Evolutionary conservation across 768 basidiomycete species (phyloP).

Genomic region (Filobasidium floriforme): DNA sequence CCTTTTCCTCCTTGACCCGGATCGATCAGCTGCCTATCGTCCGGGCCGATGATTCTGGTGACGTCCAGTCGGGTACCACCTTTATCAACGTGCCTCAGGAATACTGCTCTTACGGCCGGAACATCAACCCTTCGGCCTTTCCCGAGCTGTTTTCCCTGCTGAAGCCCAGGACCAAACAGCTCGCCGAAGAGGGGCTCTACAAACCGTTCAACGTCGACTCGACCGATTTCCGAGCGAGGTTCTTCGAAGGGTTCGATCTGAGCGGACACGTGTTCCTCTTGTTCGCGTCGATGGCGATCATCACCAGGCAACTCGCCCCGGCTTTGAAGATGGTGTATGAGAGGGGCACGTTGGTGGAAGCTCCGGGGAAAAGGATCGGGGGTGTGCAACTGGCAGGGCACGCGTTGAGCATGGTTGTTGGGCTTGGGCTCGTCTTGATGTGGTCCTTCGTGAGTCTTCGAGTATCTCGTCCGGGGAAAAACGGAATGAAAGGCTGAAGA

Average conservation of each 20-base stretch:
- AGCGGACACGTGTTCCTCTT: conserved; percentile 90
- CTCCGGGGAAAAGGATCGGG: neutral
- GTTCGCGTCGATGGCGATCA: conserved; percentile 67
- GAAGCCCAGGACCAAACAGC: conserved; percentile 49
- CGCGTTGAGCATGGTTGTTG: conserved; percentile 9
- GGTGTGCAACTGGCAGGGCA: neutral
- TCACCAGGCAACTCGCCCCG: conserved; percentile 65
- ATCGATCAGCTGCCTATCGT: conserved; percentile 17
- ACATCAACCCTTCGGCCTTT: conserved; percentile 57
- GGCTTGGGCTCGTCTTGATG: conserved; percentile 13
- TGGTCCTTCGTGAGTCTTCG: conserved; percentile 12
- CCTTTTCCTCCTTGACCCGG: conserved; percentile 53
- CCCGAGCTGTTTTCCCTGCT: conserved; percentile 54
- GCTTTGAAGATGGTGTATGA: conserved; percentile 14
- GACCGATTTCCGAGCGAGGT: conserved; percentile 49
- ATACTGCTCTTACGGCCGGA: conserved; percentile 51
- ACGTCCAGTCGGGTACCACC: neutral
- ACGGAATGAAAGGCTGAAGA: too few relatives aligned
- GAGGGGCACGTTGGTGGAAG: conserved; percentile 12
- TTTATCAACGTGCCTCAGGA: conserved; percentile 15
- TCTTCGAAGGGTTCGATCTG: conserved; percentile 79
- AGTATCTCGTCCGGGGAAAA: neutral
- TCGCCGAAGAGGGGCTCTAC: conserved; percentile 30
- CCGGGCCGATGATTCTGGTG: conserved; percentile 6
- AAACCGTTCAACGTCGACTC: conserved; percentile 12